phyloP scores from a whole-genome alignment of 208 protist genomes.

The Kentomonas sorsogonicus region DNA sequence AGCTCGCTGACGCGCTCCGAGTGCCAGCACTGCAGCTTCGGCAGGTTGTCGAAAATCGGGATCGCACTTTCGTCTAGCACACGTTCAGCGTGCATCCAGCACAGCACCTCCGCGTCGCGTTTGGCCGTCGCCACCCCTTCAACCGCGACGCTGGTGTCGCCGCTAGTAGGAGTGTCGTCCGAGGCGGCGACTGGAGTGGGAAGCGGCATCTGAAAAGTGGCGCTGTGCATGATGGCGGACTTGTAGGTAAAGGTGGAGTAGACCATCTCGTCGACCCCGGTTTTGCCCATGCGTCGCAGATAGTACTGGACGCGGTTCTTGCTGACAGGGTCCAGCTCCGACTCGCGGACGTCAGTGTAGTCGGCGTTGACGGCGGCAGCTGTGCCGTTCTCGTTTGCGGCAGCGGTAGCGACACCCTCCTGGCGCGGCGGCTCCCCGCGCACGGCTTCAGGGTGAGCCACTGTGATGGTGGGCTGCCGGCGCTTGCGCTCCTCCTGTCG shows the following conservation, averaged over 20 bases:
- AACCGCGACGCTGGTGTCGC: conserved; percentile 17
- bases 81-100: conserved; percentile 89
- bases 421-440: not conserved
- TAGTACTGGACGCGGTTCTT: conserved; percentile 80
- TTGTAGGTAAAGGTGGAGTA: conserved; percentile 14
- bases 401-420: not conserved
- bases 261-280: not conserved
- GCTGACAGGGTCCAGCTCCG: conserved; percentile 55
- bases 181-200: not conserved
- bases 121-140: conserved; percentile 60
- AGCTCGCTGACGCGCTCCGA: conserved; percentile 25
- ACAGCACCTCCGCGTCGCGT: conserved; percentile 77
- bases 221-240: conserved; percentile 42
- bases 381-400: not conserved
- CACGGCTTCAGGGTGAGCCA: conserved; percentile 8
- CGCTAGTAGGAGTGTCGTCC: not conserved
- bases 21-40: conserved; percentile 69
- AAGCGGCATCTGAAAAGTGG: conserved; percentile 28
- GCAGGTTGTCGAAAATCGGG: conserved; percentile 80
- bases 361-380: not conserved
- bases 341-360: conserved; percentile 36
- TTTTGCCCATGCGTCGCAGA: conserved; percentile 32
- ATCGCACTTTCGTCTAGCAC: conserved; percentile 62
- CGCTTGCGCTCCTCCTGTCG: conserved; percentile 21
- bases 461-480: too few relatives aligned